Conservation (phyloP, 495 filamentous ascomycete species). For the Cryomyces minteri region DNA sequence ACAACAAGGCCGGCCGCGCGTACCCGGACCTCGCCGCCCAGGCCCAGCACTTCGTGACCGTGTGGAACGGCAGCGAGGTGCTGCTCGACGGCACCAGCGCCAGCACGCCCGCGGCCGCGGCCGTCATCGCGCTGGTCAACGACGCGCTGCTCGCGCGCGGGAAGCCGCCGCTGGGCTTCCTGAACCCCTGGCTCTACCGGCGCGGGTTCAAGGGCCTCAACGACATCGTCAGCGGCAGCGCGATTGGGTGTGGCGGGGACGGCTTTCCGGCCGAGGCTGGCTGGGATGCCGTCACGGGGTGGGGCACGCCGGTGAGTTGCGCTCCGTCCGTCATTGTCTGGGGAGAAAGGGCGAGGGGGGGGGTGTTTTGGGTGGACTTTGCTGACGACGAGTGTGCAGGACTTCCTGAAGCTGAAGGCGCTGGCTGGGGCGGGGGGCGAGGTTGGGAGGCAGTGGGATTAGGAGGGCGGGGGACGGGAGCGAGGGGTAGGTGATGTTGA, state of each 20-base stretch:
- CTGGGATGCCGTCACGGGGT: conserved; percentile 23
- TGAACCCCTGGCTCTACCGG: conserved; percentile 23
- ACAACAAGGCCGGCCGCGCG: conserved; percentile 18
- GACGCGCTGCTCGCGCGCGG: conserved; percentile 17
- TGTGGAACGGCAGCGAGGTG: conserved; percentile 14
- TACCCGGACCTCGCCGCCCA: conserved; percentile 23
- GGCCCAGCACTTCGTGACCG: conserved; percentile 14
- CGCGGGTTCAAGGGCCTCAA: conserved; percentile 16
- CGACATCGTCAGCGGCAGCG: conserved; percentile 15
- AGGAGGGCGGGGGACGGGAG: too few relatives aligned
- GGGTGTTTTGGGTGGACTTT: too few relatives aligned
- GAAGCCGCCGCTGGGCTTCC: conserved; percentile 18
- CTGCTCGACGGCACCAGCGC: conserved; percentile 20
- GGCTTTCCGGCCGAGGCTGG: conserved; percentile 17
- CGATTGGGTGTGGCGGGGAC: conserved; percentile 13
- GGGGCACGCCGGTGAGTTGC: conserved; percentile 12
- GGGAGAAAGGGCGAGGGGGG: too few relatives aligned
- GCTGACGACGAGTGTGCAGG: too few relatives aligned
- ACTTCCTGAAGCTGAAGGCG: too few relatives aligned
- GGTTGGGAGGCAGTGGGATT: too few relatives aligned
- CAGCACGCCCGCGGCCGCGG: conserved; percentile 13
- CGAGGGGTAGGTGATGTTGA: too few relatives aligned
- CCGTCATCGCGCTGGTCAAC: conserved; percentile 20
- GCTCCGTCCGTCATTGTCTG: too few relatives aligned
- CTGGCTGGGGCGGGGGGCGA: too few relatives aligned